These are phyloP conservation scores for Bauhinia variegata DNA, from an alignment of 306 rosid species.

Conservation along the genomic window DNA sequence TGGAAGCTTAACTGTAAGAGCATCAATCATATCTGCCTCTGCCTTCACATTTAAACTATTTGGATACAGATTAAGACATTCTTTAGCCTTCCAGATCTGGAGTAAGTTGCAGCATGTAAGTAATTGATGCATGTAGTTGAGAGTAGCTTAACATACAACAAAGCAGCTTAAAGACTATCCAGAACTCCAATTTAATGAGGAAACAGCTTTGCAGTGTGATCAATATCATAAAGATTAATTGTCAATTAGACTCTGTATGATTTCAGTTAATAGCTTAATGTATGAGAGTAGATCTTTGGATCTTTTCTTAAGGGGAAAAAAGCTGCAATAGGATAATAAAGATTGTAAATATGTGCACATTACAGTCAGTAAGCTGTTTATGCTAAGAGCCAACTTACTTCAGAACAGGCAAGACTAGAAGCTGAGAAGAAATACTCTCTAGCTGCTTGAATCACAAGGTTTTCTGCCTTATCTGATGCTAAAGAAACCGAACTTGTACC, in stretches of 20 bases:
- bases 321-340: conserved; percentile 8
- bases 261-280: conserved; percentile 21
- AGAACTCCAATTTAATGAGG: conserved; percentile 24
- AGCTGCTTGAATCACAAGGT: conserved; percentile 96
- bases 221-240: neutral
- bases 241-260: neutral
- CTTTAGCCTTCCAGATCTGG: conserved; percentile 98
- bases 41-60: conserved; percentile 69
- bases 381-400: conserved; percentile 63
- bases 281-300: neutral
- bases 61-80: conserved; percentile 82
- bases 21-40: conserved; percentile 88
- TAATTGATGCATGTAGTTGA: conserved; percentile 32
- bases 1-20: conserved; percentile 82
- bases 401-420: conserved; percentile 87
- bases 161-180: conserved; percentile 25
- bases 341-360: conserved; percentile 26
- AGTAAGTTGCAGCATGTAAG: conserved; percentile 43
- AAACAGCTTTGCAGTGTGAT: conserved; percentile 20
- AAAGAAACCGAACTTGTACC: conserved; percentile 94
- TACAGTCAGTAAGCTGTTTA: conserved; percentile 10
- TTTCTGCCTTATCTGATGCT: conserved; percentile 91
- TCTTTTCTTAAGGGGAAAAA: no score
- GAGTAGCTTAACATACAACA: conserved; percentile 32
- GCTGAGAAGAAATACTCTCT: conserved; percentile 97